phyloP scores from a whole-genome alignment of 2,329 filamentous ascomycete genomes.

The Colletotrichum tofieldiae region DNA sequence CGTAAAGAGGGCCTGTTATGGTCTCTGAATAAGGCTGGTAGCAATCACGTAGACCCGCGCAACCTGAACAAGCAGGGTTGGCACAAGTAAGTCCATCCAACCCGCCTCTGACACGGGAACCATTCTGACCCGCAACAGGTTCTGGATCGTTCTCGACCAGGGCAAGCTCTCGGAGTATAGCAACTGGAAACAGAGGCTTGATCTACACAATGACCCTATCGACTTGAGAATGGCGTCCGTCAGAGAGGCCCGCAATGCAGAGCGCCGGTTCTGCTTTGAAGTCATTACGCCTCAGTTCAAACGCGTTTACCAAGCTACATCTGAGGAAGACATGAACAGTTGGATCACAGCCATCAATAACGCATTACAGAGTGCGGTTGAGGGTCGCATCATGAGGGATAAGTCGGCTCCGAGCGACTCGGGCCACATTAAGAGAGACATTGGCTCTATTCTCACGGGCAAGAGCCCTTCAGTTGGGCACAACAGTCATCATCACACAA shows the following conservation, averaged over 20 bases:
- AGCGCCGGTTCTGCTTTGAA: constrained; percentile 97
- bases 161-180: constrained; percentile 98
- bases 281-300: constrained; percentile 98
- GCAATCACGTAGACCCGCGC: constrained; percentile 92
- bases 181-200: constrained; percentile 98
- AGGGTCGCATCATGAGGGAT: constrained; percentile 78
- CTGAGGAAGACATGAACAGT: constrained; percentile 96
- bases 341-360: constrained; percentile 99
- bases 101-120: neutral
- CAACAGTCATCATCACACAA: constrained; percentile 66
- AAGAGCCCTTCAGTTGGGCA: constrained; percentile 83
- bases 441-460: constrained; percentile 92
- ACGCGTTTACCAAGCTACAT: constrained; percentile 96
- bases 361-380: constrained; percentile 94
- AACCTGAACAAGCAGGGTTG: constrained; percentile 97
- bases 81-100: constrained; percentile 85
- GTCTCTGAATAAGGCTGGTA: constrained; percentile 90
- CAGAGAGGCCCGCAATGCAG: constrained; percentile 93
- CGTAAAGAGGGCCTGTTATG: constrained; percentile 95
- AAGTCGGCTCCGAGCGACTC: constrained; percentile 64
- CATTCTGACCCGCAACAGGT: constrained; percentile 68
- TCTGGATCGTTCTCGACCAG: constrained; percentile 98
- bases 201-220: constrained; percentile 98
- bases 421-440: constrained; percentile 81
- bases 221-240: constrained; percentile 98